Evolutionary conservation across 768 basidiomycete genomes (phyloP).

Genomic region (Trametes sanguinea): DNA sequence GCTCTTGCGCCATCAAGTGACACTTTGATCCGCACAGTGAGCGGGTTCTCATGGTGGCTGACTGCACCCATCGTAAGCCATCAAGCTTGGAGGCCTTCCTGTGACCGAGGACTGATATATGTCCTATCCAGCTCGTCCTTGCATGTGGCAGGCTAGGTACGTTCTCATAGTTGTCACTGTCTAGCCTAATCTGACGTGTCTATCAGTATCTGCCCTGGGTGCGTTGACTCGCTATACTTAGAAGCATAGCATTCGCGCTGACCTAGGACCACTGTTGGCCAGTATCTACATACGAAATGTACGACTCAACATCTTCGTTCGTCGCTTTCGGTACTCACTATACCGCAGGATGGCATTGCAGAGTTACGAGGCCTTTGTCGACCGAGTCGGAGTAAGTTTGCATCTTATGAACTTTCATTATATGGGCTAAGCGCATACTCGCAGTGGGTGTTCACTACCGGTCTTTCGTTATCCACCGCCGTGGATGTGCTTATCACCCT

Average conservation of each 20-base stretch:
- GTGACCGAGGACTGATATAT: background rate
- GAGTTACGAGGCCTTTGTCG: conserved; percentile 22
- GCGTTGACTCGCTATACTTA: background rate
- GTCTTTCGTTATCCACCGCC: conserved; percentile 27
- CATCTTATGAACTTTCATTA: background rate
- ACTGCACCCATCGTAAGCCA: conserved; percentile 17
- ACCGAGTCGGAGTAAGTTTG: conserved; percentile 21
- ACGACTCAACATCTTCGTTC: background rate
- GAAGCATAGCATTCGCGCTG: background rate
- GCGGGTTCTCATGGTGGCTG: conserved; percentile 20
- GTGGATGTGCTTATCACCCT: conserved; percentile 32
- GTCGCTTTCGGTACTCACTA: background rate
- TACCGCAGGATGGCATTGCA: conserved; percentile 17
- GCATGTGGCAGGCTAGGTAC: conserved; percentile 16
- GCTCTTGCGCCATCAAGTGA: conserved; percentile 1
- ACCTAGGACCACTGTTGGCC: background rate
- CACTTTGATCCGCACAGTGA: conserved; percentile 15
- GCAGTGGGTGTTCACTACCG: conserved; percentile 34
- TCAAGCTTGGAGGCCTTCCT: background rate
- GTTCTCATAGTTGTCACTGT: background rate
- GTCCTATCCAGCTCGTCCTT: conserved; percentile 5
- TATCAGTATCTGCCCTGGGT: conserved; percentile 12
- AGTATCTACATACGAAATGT: conserved; percentile 25
- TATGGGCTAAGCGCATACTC: background rate
- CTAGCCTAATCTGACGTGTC: background rate